Conservation (phyloP, 1,139 yeast genomes). For the Saccharomyces hybrid region DNA sequence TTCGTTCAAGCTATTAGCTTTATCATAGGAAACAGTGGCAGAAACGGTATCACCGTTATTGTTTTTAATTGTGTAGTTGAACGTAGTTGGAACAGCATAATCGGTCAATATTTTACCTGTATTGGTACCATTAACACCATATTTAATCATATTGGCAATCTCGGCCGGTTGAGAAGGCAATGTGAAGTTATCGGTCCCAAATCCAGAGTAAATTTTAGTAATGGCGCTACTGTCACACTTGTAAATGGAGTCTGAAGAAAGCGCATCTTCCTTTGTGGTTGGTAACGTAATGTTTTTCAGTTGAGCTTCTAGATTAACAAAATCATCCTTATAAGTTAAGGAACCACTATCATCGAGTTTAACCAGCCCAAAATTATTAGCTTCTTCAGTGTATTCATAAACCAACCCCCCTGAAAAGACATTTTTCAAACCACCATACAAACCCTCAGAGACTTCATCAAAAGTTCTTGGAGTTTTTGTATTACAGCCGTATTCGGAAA, state of each 20-base stretch:
- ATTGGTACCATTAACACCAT: conserved; percentile 46
- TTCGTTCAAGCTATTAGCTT: conserved; percentile 36
- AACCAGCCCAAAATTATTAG: conserved; percentile 64
- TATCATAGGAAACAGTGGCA: conserved; percentile 46
- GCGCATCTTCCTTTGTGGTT: conserved; percentile 34
- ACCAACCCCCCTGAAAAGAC: conserved; percentile 72
- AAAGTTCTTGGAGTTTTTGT: conserved; percentile 55
- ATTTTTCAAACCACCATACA: conserved; percentile 44
- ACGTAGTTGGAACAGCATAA: conserved; percentile 34
- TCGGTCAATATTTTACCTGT: conserved; percentile 41
- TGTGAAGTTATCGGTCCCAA: conserved; percentile 38
- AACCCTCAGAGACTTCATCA: conserved; percentile 58
- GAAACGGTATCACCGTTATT: conserved; percentile 43
- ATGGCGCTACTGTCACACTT: conserved; percentile 49
- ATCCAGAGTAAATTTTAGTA: conserved; percentile 31
- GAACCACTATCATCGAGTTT: conserved; percentile 37
- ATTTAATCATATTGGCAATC: conserved; percentile 36
- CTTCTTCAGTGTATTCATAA: conserved; percentile 67
- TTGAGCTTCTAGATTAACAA: conserved; percentile 45
- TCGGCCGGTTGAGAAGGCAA: conserved; percentile 40
- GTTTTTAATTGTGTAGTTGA: conserved; percentile 41
- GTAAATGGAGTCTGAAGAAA: conserved; percentile 34
- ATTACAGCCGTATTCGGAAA: conserved; percentile 81
- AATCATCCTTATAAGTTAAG: conserved; percentile 47
- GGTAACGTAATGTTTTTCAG: conserved; percentile 40